phyloP scores from a whole-genome alignment of 441 rosid genomes.

The Euphorbia neoarborescens region DNA sequence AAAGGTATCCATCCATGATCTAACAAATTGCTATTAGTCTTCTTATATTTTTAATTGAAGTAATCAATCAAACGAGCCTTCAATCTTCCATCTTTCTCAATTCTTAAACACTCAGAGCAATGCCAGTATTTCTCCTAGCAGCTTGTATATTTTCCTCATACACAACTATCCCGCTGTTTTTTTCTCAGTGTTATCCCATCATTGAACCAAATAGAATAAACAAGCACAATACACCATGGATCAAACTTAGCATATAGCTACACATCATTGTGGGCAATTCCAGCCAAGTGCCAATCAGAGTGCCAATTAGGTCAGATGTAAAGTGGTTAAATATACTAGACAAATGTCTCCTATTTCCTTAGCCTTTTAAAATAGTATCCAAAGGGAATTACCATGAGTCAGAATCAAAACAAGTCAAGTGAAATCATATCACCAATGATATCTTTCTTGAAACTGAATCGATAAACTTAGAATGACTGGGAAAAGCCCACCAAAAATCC shows the following conservation, averaged over 20 bases:
- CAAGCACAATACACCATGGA: background rate
- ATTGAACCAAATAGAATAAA: background rate
- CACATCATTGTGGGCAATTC: background rate
- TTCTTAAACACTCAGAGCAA: background rate
- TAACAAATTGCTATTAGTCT: background rate
- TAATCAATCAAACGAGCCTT: background rate
- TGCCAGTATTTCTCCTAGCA: background rate
- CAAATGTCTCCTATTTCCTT: background rate
- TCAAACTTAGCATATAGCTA: background rate
- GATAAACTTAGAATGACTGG: background rate
- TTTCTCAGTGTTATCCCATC: background rate
- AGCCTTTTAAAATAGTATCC: too few relatives aligned
- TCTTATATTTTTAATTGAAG: background rate
- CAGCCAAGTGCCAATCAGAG: too few relatives aligned
- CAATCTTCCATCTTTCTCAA: background rate
- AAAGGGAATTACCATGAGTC: slow-evolving; percentile 10
- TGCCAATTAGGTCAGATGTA: background rate
- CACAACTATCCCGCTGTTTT: background rate
- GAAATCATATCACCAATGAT: background rate
- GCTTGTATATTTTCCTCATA: background rate
- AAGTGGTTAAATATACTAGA: background rate
- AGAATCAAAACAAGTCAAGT: background rate
- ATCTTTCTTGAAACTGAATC: background rate
- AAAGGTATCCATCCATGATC: background rate
- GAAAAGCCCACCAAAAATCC: background rate